Evolutionary conservation across 768 basidiomycete species (phyloP).

Genomic region (Calocera viscosa): DNA sequence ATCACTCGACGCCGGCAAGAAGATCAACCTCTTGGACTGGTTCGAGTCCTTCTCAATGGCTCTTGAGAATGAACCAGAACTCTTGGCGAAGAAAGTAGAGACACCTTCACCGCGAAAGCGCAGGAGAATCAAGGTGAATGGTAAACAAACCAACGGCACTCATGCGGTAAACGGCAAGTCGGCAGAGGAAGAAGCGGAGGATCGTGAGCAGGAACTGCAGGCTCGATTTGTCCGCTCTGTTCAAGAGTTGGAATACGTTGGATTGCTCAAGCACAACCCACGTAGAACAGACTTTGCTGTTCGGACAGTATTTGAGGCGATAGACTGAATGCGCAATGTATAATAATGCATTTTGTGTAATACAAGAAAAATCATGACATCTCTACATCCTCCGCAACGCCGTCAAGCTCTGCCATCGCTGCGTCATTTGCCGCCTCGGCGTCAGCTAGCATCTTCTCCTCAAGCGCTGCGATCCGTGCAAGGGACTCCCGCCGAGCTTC

Average conservation of each 20-base stretch:
- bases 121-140: constrained; percentile 40
- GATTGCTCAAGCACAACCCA: constrained; percentile 67
- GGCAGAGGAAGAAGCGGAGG: constrained; percentile 21
- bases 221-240: constrained; percentile 66
- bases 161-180: constrained; percentile 24
- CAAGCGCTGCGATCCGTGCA: constrained; percentile 47
- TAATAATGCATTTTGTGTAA: background rate
- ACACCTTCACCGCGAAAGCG: constrained; percentile 20
- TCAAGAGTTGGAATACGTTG: constrained; percentile 71
- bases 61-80: constrained; percentile 43
- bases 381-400: background rate
- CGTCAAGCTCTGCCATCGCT: constrained; percentile 6
- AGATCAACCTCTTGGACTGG: constrained; percentile 85
- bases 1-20: constrained; percentile 65
- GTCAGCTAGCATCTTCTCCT: constrained; percentile 78
- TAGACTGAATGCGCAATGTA: constrained; percentile 6
- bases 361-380: constrained; percentile 2
- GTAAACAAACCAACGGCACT: constrained; percentile 17
- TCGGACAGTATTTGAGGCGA: constrained; percentile 48
- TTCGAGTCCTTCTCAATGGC: constrained; percentile 61
- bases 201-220: constrained; percentile 43
- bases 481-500: constrained; percentile 51
- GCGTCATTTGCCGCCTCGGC: constrained; percentile 62
- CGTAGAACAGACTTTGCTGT: constrained; percentile 66
- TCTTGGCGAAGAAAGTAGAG: constrained; percentile 19